Evolutionary conservation across 208 protist species (phyloP).

Genomic region (Novymonas esmeraldas): DNA sequence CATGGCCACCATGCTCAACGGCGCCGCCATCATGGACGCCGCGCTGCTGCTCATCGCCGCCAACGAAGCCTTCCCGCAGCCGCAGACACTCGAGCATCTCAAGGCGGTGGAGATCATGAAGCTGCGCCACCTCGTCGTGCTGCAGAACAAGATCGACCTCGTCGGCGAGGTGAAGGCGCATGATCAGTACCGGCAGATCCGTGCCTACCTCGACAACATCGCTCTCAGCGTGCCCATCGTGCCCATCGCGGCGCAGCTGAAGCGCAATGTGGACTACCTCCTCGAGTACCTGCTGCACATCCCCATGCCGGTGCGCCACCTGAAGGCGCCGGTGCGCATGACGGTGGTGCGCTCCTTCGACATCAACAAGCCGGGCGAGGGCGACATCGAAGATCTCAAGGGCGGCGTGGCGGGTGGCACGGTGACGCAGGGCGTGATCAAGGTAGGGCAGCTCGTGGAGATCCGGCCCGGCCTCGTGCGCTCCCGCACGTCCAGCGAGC

Average conservation of each 20-base stretch:
- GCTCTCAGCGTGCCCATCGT: slow-evolving; percentile 97
- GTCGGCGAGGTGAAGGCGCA: slow-evolving; percentile 95
- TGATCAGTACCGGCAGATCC: slow-evolving; percentile 97
- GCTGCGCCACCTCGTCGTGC: slow-evolving; percentile 97
- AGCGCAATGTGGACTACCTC: slow-evolving; percentile 99
- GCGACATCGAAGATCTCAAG: slow-evolving; percentile 94
- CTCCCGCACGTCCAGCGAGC: slow-evolving; percentile 69
- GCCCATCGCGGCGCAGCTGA: slow-evolving; percentile 98
- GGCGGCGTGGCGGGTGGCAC: slow-evolving; percentile 99
- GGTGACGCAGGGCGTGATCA: slow-evolving; percentile 97
- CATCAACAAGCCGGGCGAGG: slow-evolving; percentile 99
- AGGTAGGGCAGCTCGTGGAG: slow-evolving; percentile 98
- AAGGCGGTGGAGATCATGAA: slow-evolving; percentile 99
- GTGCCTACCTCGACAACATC: slow-evolving; percentile 87
- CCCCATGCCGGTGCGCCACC: slow-evolving; percentile 97
- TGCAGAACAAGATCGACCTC: slow-evolving; percentile 99
- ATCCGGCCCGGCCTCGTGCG: slow-evolving; percentile 97
- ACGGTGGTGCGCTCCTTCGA: slow-evolving; percentile 99
- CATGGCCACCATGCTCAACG: slow-evolving; percentile 99
- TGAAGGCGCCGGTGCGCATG: slow-evolving; percentile 93
- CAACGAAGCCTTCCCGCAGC: slow-evolving; percentile 98
- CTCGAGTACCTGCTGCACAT: slow-evolving; percentile 98
- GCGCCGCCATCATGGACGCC: slow-evolving; percentile 99
- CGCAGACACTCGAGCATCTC: slow-evolving; percentile 95
- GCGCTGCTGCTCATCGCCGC: slow-evolving; percentile 99